Evolutionary conservation across 2,329 filamentous ascomycete species (phyloP).

Genomic region (Arthrocladium fulminans): DNA sequence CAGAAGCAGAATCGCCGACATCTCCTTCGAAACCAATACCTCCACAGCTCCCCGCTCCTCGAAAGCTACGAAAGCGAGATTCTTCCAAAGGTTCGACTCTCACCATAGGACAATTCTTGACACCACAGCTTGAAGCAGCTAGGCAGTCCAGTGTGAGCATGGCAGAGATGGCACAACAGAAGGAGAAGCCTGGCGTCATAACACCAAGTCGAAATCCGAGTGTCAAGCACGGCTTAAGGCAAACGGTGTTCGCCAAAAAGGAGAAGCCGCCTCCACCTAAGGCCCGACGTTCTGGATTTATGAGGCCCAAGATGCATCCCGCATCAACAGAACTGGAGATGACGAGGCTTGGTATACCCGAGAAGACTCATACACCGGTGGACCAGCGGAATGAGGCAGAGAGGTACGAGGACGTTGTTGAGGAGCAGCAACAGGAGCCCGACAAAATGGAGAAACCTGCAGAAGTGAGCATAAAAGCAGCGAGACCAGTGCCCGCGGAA

Average conservation of each 20-base stretch:
- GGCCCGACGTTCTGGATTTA: slow-evolving; percentile 24
- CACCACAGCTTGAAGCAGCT: slow-evolving; percentile 48
- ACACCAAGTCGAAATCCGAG: slow-evolving; percentile 57
- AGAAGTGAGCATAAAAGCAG: slow-evolving; percentile 15
- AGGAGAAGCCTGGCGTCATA: slow-evolving; percentile 72
- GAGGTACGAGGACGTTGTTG: slow-evolving; percentile 3
- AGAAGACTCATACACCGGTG: background rate
- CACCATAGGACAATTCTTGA: slow-evolving; percentile 23
- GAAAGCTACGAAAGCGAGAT: slow-evolving; percentile 25
- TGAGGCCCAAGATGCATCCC: slow-evolving; percentile 11
- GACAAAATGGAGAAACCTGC: background rate
- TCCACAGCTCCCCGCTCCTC: slow-evolving; percentile 41
- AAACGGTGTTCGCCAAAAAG: slow-evolving; percentile 18
- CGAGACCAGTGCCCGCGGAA: slow-evolving; percentile 29
- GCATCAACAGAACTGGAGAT: slow-evolving; percentile 13
- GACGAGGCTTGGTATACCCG: slow-evolving; percentile 9
- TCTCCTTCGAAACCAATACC: slow-evolving; percentile 22
- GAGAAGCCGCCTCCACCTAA: slow-evolving; percentile 23
- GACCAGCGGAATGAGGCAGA: slow-evolving; percentile 1
- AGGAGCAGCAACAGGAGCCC: background rate
- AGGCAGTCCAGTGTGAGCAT: slow-evolving; percentile 68
- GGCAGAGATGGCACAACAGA: slow-evolving; percentile 67
- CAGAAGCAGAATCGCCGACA: slow-evolving; percentile 15
- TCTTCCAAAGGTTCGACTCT: slow-evolving; percentile 25
- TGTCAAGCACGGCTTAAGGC: slow-evolving; percentile 20